Evolutionary conservation across 1,284 basidiomycete species (phyloP).

Genomic region (Sanguinoderma infundibulare): DNA sequence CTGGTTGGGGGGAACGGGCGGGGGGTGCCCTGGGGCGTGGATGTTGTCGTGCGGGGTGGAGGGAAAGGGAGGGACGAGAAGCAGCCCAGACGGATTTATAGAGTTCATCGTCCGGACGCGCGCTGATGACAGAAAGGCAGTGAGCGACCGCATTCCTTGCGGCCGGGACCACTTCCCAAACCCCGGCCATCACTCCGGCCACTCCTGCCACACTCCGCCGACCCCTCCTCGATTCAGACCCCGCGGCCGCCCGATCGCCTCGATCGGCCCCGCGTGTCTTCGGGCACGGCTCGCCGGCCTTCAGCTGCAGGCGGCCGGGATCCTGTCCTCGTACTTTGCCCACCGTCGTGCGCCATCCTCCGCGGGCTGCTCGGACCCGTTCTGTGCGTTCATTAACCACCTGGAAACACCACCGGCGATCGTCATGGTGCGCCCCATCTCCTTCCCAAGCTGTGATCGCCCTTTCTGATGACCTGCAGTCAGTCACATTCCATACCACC

Average conservation of each 20-base stretch:
- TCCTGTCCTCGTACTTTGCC: not conserved
- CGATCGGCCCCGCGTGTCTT: slow-evolving; percentile 6
- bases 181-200: slow-evolving; percentile 4
- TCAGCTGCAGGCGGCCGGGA: not conserved
- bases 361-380: not conserved
- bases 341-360: not conserved
- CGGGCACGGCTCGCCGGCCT: not conserved
- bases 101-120: slow-evolving; percentile 26
- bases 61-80: slow-evolving; percentile 22
- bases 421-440: slow-evolving; percentile 22
- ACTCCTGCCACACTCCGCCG: slow-evolving; percentile 4
- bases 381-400: not conserved
- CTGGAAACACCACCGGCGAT: not conserved
- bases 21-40: slow-evolving; percentile 29
- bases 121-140: slow-evolving; percentile 28
- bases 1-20: slow-evolving; percentile 18
- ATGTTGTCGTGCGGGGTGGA: slow-evolving; percentile 19
- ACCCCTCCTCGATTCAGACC: not conserved
- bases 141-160: slow-evolving; percentile 15
- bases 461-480: slow-evolving; percentile 52
- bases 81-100: slow-evolving; percentile 27
- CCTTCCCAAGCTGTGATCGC: not conserved
- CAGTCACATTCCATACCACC: slow-evolving; percentile 93
- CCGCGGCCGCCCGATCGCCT: slow-evolving; percentile 11
- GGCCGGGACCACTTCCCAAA: slow-evolving; percentile 8